Evolutionary conservation across 2,329 filamentous ascomycete genomes (phyloP).

Genomic region (Ophiostoma australiae): DNA sequence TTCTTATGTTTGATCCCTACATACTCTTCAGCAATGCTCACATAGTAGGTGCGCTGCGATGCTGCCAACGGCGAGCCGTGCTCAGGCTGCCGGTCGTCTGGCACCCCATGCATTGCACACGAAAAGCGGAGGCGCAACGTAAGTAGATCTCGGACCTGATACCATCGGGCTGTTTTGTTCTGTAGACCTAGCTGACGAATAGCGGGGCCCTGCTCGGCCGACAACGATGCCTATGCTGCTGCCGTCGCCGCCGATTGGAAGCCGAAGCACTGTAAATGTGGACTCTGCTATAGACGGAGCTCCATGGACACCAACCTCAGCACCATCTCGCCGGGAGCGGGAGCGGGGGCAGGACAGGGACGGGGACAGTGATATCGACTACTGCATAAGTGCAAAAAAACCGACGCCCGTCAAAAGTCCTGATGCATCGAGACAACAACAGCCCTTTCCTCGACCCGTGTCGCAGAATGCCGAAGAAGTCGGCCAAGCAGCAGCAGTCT

Average conservation of each 20-base stretch:
- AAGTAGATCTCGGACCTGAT: neutral
- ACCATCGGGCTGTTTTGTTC: no score
- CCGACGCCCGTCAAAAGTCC: neutral
- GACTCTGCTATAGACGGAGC: neutral
- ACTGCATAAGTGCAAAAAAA: neutral
- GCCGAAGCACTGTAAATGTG: neutral
- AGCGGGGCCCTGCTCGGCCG: slow-evolving; percentile 22
- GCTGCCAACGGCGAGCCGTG: slow-evolving; percentile 17
- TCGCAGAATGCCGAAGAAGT: slow-evolving; percentile 20
- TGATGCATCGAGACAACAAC: neutral
- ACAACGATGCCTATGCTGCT: slow-evolving; percentile 21
- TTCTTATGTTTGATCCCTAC: neutral
- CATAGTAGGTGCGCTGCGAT: slow-evolving; percentile 21
- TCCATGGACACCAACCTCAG: neutral
- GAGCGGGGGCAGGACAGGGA: neutral
- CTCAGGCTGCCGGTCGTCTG: slow-evolving; percentile 22
- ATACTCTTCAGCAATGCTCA: neutral
- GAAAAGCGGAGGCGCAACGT: slow-evolving; percentile 26
- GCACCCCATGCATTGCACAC: slow-evolving; percentile 24
- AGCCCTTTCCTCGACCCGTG: neutral
- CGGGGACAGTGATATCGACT: neutral
- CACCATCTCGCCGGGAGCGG: no score
- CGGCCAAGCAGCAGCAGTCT: slow-evolving; percentile 21
- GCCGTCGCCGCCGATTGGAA: slow-evolving; percentile 15
- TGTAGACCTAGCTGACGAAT: neutral